Conservation (phyloP, 495 filamentous ascomycete genomes). For the Neurospora sp. region DNA sequence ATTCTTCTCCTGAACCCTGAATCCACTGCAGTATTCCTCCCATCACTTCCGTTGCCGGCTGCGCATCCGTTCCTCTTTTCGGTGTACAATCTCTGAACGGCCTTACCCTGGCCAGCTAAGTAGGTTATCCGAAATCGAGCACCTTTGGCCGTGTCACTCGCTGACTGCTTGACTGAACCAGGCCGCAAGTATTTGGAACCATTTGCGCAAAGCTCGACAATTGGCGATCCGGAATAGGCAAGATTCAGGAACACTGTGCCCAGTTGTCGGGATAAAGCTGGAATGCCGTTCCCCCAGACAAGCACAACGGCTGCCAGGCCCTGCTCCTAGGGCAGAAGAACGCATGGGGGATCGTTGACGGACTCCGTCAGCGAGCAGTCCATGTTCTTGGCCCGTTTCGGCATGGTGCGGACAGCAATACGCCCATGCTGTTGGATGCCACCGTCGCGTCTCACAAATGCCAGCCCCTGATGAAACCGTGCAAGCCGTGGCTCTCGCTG, state of each 20-base stretch:
- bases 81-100: not conserved
- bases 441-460: slow-evolving; percentile 10
- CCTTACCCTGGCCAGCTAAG: not conserved
- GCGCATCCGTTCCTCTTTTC: not conserved
- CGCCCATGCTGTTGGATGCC: slow-evolving; percentile 4
- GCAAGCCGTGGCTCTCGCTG: slow-evolving; percentile 17
- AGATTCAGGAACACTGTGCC: not conserved
- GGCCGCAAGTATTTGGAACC: not conserved
- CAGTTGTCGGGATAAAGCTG: not conserved
- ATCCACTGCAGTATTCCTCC: not conserved
- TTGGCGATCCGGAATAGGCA: not conserved
- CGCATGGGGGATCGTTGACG: not conserved
- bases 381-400: slow-evolving; percentile 6
- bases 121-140: not conserved
- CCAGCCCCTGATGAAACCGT: slow-evolving; percentile 20
- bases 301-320: not conserved
- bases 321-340: not conserved
- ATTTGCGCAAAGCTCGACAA: not conserved
- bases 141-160: not conserved
- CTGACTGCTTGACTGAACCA: not conserved
- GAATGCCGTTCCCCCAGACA: not conserved
- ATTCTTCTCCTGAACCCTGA: not conserved
- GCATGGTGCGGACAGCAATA: slow-evolving; percentile 8
- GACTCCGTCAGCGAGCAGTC: not conserved
- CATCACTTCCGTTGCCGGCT: not conserved